phyloP scores from a whole-genome alignment of 306 rosid genomes.

The Sesbania bispinosa region DNA sequence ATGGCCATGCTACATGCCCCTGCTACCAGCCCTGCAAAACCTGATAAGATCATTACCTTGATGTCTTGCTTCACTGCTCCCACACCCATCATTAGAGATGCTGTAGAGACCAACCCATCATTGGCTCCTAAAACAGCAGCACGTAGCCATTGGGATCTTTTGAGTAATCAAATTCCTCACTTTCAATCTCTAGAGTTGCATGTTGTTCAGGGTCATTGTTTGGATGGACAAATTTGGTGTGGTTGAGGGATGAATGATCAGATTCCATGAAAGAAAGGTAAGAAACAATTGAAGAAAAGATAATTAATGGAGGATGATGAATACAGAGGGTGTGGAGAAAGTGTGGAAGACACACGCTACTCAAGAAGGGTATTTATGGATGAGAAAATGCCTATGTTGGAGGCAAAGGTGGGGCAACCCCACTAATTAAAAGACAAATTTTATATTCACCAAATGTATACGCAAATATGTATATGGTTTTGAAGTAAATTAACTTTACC shows the following conservation, averaged over 20 bases:
- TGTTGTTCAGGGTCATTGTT: conserved; percentile 53
- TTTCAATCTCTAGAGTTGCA: conserved; percentile 33
- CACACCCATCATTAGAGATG: conserved; percentile 90
- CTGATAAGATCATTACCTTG: conserved; percentile 80
- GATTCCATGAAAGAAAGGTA: conserved; percentile 37
- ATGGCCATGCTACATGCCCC: conserved; percentile 99
- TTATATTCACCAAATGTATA: not conserved
- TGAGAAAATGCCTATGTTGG: conserved; percentile 23
- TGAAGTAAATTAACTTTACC: not conserved
- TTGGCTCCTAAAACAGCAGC: conserved; percentile 93
- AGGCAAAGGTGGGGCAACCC: conserved; percentile 47
- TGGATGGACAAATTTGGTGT: conserved; percentile 32
- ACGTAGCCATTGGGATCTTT: conserved; percentile 94
- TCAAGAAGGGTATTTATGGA: conserved; percentile 68
- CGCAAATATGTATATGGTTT: not conserved
- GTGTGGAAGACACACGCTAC: conserved; percentile 84
- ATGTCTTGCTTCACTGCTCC: conserved; percentile 86
- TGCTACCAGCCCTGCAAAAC: conserved; percentile 82
- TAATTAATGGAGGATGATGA: not conserved
- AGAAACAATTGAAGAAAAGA: not conserved
- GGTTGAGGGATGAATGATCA: conserved; percentile 32
- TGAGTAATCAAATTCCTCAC: conserved; percentile 65
- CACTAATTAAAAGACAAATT: conserved; percentile 35
- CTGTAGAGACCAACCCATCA: conserved; percentile 89
- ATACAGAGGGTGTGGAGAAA: conserved; percentile 26